phyloP scores from a whole-genome alignment of 176 grass and related monocot genomes.

The Triticum aestivum region IWGSC_CS_RefSeq_v2.1 NC_057802.1:496805410-496805909 shows the following conservation, averaged over 20 bases:
- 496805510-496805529: constrained; percentile 18
- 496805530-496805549: neutral
- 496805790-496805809: constrained; percentile 97
- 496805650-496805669: constrained; percentile 56
- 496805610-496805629: neutral
- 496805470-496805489: neutral
- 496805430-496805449: constrained; percentile 87
- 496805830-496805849: constrained; percentile 97
- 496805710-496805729: constrained; percentile 33
- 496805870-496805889: neutral
- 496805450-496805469: constrained; percentile 63
- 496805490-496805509: constrained; percentile 10
- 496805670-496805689: constrained; percentile 67
- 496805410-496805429: constrained; percentile 96
- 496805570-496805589: neutral
- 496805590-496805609: neutral
- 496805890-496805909: constrained; percentile 4
- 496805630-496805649: neutral
- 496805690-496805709: constrained; percentile 73
- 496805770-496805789: constrained; percentile 58
- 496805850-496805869: constrained; percentile 4
- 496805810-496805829: constrained; percentile 98
- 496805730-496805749: constrained; percentile 81
- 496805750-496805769: constrained; percentile 69
- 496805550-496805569: neutral